Percentiles rank a stretch among this genome's conserved stretches.
Conservation (phyloP, 495 filamentous ascomycete genomes). For the Elasticomyces elasticus region DNA sequence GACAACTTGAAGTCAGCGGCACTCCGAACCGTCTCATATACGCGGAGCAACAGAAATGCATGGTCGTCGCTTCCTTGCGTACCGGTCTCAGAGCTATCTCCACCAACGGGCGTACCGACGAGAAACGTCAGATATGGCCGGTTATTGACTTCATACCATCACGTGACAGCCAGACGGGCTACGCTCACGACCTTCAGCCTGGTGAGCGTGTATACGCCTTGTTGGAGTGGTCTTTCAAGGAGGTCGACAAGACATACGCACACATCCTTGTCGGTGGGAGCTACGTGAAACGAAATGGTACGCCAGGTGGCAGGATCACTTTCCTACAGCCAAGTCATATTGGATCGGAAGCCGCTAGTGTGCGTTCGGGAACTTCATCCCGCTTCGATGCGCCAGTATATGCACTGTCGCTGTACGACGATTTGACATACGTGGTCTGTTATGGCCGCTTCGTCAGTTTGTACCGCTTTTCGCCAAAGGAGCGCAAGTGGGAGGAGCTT, state of each 20-base stretch:
- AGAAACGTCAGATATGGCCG: conserved; percentile 16
- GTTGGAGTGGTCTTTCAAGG: conserved; percentile 19
- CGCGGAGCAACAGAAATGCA: conserved; percentile 39
- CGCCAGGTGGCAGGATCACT: conserved; percentile 9
- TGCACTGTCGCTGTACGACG: conserved; percentile 15
- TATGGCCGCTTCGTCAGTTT: conserved; percentile 11
- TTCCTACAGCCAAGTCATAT: conserved; percentile 13
- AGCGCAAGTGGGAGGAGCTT: conserved; percentile 12
- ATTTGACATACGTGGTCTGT: conserved; percentile 16
- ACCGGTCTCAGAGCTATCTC: conserved; percentile 33
- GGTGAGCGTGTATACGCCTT: conserved; percentile 18
- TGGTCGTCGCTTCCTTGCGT: conserved; percentile 42
- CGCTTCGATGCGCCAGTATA: conserved; percentile 17
- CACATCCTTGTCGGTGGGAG: conserved; percentile 17
- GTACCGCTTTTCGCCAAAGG: conserved; percentile 10
- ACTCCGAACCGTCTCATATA: conserved; percentile 47
- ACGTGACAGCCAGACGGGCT: not conserved
- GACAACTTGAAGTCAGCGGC: conserved; percentile 39
- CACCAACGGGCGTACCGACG: conserved; percentile 16
- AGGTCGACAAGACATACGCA: conserved; percentile 13
- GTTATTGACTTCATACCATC: conserved; percentile 11
- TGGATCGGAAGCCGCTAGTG: conserved; percentile 6
- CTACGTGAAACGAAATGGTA: conserved; percentile 1
- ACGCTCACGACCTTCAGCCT: conserved; percentile 14
- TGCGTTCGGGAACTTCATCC: not conserved